A percentile compares a stretch with the other conserved stretches of the same genome.
These are phyloP conservation scores for Ceratocystis diversiconidia DNA, from an alignment of 2,329 filamentous ascomycete genomes.

Conservation along the genomic window DNA sequence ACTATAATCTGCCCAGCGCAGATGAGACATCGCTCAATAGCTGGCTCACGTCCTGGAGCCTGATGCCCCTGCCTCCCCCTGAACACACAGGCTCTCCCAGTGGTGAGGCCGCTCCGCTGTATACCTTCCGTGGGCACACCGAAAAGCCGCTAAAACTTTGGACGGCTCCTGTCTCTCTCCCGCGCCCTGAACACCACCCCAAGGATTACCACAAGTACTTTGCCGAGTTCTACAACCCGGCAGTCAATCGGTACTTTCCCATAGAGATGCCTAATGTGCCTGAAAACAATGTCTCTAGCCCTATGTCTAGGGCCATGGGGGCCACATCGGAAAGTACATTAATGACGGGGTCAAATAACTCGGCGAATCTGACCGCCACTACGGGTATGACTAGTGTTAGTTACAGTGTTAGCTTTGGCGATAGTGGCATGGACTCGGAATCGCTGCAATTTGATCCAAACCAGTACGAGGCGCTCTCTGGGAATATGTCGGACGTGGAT, in stretches of 20 bases:
- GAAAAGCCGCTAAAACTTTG: too few species aligned
- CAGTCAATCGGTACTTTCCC: background rate
- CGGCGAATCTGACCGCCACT: background rate
- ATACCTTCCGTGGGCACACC: too few species aligned
- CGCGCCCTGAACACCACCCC: background rate
- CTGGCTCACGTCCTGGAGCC: background rate
- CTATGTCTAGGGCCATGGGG: background rate
- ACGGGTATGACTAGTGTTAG: background rate
- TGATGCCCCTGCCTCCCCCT: background rate
- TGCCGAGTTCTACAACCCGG: background rate
- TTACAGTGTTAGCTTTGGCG: background rate
- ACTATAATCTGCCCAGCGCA: background rate
- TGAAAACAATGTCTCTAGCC: too few species aligned
- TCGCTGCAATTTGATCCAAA: background rate
- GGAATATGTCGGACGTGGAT: background rate
- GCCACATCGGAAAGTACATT: background rate
- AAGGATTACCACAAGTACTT: background rate
- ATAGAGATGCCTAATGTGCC: background rate
- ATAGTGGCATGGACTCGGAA: background rate
- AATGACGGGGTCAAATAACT: background rate
- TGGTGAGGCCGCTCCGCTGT: too few species aligned
- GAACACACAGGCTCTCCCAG: too few species aligned
- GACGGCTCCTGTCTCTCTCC: background rate
- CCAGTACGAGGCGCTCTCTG: slow-evolving; percentile 1
- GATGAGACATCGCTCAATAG: background rate